These are phyloP conservation scores for Auriscalpium microsporum DNA, from an alignment of 768 basidiomycete species.

Conservation along the genomic window DNA sequence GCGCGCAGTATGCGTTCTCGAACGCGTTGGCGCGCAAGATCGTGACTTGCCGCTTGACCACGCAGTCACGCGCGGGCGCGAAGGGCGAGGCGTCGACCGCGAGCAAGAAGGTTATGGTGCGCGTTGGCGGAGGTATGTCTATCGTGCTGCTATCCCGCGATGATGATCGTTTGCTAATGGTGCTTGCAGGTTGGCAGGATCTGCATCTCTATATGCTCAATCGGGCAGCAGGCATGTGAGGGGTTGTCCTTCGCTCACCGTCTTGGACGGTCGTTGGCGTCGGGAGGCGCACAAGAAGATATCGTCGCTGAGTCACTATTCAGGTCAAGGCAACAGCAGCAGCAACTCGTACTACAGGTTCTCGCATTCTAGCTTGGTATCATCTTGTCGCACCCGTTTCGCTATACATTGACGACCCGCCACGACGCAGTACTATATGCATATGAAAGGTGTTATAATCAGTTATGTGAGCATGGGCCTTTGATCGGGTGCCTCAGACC, in stretches of 20 bases:
- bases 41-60: slow-evolving; percentile 73
- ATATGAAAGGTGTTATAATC: neutral
- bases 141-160: neutral
- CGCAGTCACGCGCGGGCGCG: slow-evolving; percentile 50
- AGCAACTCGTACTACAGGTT: neutral
- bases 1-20: slow-evolving; percentile 78
- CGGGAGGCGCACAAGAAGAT: neutral
- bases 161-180: neutral
- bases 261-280: neutral
- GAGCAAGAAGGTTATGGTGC: slow-evolving; percentile 83
- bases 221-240: slow-evolving; percentile 60
- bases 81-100: slow-evolving; percentile 35
- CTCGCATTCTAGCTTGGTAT: neutral
- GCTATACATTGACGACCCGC: neutral
- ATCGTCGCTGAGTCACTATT: neutral
- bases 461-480: neutral
- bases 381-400: neutral
- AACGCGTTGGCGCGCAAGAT: slow-evolving; percentile 65
- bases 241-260: neutral
- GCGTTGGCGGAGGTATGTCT: slow-evolving; percentile 64
- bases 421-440: neutral
- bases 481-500: no score
- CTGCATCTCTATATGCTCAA: slow-evolving; percentile 68
- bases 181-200: slow-evolving; percentile 64
- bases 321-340: neutral